These are phyloP conservation scores for Miscanthus lutarioriparius DNA, from an alignment of 176 grass and related monocot species.

Conservation along the genomic window DNA sequence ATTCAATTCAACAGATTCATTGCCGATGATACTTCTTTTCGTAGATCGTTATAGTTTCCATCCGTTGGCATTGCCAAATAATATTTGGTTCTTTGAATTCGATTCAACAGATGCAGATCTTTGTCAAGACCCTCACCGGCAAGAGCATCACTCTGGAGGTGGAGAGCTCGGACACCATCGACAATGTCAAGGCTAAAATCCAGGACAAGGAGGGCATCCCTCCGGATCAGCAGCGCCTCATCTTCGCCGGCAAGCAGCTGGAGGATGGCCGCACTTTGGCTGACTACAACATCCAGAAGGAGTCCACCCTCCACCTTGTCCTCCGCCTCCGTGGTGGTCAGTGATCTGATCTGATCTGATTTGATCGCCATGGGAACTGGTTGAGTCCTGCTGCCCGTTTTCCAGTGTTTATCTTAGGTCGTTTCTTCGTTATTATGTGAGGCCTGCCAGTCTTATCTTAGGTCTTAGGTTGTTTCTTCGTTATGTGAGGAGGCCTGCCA, in stretches of 20 bases:
- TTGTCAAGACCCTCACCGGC: slow-evolving; percentile 49
- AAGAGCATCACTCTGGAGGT: slow-evolving; percentile 52
- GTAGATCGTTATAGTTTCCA: no score
- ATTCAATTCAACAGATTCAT: no score
- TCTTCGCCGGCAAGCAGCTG: slow-evolving; percentile 53
- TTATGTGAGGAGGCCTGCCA: no score
- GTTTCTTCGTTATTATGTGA: no score
- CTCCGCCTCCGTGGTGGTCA: slow-evolving; percentile 43
- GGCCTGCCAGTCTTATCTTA: no score
- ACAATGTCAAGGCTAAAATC: slow-evolving; percentile 63
- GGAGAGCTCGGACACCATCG: slow-evolving; percentile 44
- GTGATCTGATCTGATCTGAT: background rate
- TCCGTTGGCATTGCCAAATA: no score
- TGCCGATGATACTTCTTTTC: no score
- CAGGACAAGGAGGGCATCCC: slow-evolving; percentile 66
- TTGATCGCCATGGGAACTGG: background rate
- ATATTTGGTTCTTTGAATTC: no score
- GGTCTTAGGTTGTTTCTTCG: no score
- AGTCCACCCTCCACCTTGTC: slow-evolving; percentile 45
- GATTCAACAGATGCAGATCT: background rate
- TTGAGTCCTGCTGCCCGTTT: no score
- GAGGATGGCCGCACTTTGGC: slow-evolving; percentile 57
- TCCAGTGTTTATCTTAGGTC: no score
- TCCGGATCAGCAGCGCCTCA: slow-evolving; percentile 50
- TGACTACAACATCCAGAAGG: slow-evolving; percentile 59